Conservation (phyloP, 257 asterid species). For the Cynanchum wilfordii region DNA sequence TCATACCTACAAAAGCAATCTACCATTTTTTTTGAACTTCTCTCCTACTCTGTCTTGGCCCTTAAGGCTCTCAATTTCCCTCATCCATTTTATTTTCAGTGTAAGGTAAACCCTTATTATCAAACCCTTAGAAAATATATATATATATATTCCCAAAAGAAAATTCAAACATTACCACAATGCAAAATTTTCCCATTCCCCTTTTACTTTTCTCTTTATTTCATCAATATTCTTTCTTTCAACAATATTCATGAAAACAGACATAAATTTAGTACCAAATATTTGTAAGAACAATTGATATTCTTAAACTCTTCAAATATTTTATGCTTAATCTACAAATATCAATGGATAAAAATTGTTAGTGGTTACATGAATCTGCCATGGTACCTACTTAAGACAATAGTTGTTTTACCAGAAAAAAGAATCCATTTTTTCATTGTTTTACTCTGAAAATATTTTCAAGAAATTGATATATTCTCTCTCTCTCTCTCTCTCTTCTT, state of each 20-base stretch:
- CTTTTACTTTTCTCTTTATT: neutral
- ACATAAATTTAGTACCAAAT: neutral
- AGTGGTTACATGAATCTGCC: constrained; percentile 43
- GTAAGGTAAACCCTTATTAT: constrained; percentile 47
- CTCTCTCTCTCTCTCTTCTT: too few species aligned
- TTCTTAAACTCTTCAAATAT: neutral
- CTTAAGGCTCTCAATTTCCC: constrained; percentile 38
- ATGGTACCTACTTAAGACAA: constrained; percentile 46
- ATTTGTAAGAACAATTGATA: neutral
- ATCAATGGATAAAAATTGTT: constrained; percentile 1
- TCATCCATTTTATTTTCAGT: constrained; percentile 8
- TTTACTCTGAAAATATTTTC: neutral
- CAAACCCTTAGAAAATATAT: constrained; percentile 6
- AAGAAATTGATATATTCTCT: neutral
- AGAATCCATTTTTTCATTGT: neutral
- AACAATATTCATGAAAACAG: too few species aligned
- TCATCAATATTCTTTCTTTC: neutral
- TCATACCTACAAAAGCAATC: constrained; percentile 35
- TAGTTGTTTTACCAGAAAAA: constrained; percentile 38
- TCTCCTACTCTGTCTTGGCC: constrained; percentile 55
- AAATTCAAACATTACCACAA: neutral
- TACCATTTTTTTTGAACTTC: constrained; percentile 19
- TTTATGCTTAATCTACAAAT: neutral
- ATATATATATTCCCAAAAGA: neutral
- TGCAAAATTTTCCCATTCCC: neutral